phyloP scores from a whole-genome alignment of 352 stramenopile genomes.

The Peronospora destructor region DNA sequence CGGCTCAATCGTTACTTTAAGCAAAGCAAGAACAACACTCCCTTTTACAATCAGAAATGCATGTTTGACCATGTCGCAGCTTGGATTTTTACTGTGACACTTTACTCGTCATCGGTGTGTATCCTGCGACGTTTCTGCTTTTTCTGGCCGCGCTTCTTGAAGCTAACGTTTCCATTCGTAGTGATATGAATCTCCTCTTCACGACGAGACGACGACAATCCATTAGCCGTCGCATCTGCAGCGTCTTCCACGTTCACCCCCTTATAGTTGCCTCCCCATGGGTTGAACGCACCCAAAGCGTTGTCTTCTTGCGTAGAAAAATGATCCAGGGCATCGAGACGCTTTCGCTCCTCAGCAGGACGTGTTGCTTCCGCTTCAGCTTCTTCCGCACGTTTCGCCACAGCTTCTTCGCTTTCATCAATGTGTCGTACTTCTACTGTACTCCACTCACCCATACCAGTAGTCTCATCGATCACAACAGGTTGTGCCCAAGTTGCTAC shows the following conservation, averaged over 20 bases:
- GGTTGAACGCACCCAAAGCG: slow-evolving; percentile 72
- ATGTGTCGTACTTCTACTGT: slow-evolving; percentile 68
- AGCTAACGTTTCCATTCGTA: slow-evolving; percentile 47
- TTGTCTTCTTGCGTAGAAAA: slow-evolving; percentile 63
- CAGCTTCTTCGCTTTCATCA: slow-evolving; percentile 64
- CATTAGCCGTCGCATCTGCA: slow-evolving; percentile 4
- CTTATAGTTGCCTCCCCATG: slow-evolving; percentile 80
- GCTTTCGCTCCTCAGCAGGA: slow-evolving; percentile 43
- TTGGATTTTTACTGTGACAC: slow-evolving; percentile 1
- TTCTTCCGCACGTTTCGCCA: slow-evolving; percentile 42
- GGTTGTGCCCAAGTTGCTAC: slow-evolving; percentile 1
- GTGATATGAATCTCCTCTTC: slow-evolving; percentile 53
- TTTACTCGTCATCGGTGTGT: slow-evolving; percentile 45
- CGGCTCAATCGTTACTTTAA: slow-evolving; percentile 23
- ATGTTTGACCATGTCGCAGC: slow-evolving; percentile 2
- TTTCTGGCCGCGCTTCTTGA: slow-evolving; percentile 67
- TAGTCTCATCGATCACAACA: slow-evolving; percentile 55
- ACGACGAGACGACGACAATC: slow-evolving; percentile 5
- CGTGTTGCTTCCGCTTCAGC: slow-evolving; percentile 35
- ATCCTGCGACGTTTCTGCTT: slow-evolving; percentile 63
- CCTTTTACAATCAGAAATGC: slow-evolving; percentile 13
- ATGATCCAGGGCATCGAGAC: slow-evolving; percentile 54
- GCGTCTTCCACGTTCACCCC: slow-evolving; percentile 55
- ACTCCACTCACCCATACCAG: slow-evolving; percentile 78
- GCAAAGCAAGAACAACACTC: slow-evolving; percentile 17